Base-by-base conservation (phyloP, 805 yeast genomes). In the Candida michaelii region DNA sequence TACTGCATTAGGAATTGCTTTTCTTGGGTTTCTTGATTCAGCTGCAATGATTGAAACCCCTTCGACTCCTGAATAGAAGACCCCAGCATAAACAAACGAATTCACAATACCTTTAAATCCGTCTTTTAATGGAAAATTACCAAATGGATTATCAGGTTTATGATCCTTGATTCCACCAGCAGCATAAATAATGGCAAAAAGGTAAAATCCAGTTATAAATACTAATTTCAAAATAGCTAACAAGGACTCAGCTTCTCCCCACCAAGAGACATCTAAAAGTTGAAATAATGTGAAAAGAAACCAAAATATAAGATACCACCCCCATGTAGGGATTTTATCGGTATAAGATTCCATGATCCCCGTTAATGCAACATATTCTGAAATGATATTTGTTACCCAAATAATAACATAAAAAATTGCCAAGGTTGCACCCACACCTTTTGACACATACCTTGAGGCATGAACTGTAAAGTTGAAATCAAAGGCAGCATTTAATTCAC, bases 11-110 rank as follows among this genome's bases (percentile, higher is more conserved):
- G 53, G 56, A 17, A 64, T 59, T 9, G 59, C 50, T 35, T 60
- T 54, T 47, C 68, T 53, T 18, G 69, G 71, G 39, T 61, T 44
- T 52, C 54, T 49, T 9, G 62, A 56, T 47, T 67, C 73, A 7
- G 67, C 63, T 9, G 59, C 61, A 15, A 55, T 51, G 6, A 60
- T 31, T 18, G 53, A 44, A n/a, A 63, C 48, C 16, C 50, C 40
- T 42, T 59, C 65, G 30, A 63, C 56, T 36, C 71, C 72, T 15
- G 64, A 63, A 40, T 50, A 63, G 19, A 62, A 52, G 39, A 60
- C 65, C 31, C 66, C 75, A 12, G 79, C 77, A 33, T 71, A 62
- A 18, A 73, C 76, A 47, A 75, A 75, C n/a, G 74, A 74, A 7
- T 69, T 63, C 1, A 71, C 58, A 21, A 73, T 54, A 30, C 57